Conservation (phyloP, 169 alveolate genomes). For the Plasmodium vivax region DNA sequence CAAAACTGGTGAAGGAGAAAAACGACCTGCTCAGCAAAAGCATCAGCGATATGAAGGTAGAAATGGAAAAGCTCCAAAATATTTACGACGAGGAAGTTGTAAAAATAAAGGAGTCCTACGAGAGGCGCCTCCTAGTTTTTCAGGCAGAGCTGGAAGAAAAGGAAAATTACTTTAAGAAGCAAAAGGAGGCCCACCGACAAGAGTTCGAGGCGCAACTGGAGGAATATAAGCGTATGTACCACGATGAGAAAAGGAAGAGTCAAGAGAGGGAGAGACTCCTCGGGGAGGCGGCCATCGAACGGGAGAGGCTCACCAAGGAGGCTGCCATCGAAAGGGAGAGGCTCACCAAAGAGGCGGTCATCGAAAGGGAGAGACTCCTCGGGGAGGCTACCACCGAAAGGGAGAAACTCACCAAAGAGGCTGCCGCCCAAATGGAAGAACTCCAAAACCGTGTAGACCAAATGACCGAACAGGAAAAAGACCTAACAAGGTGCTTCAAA, state of each 20-base stretch:
- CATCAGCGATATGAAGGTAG: constrained; percentile 41
- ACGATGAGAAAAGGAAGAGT: constrained; percentile 27
- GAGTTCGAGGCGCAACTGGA: constrained; percentile 2
- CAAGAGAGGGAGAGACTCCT: constrained; percentile 1
- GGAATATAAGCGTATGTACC: constrained; percentile 4
- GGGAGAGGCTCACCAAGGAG: background rate
- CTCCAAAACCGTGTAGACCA: background rate
- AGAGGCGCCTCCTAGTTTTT: constrained; percentile 15
- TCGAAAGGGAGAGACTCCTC: background rate
- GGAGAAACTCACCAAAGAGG: background rate
- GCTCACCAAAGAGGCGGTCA: background rate
- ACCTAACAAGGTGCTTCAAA: background rate
- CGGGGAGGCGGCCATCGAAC: background rate
- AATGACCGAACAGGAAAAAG: background rate
- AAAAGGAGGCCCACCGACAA: constrained; percentile 7
- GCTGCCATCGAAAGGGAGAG: background rate
- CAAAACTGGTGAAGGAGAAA: constrained; percentile 13
- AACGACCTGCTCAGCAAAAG: constrained; percentile 13
- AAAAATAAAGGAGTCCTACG: constrained; percentile 52
- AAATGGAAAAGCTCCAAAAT: constrained; percentile 51
- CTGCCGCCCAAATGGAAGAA: background rate
- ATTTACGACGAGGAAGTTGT: constrained; percentile 48
- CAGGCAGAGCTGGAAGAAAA: constrained; percentile 27
- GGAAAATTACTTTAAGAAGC: constrained; percentile 43
- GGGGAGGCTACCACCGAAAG: background rate